phyloP scores from a whole-genome alignment of 83 land plant genomes.

The Thuja plicata region DNA sequence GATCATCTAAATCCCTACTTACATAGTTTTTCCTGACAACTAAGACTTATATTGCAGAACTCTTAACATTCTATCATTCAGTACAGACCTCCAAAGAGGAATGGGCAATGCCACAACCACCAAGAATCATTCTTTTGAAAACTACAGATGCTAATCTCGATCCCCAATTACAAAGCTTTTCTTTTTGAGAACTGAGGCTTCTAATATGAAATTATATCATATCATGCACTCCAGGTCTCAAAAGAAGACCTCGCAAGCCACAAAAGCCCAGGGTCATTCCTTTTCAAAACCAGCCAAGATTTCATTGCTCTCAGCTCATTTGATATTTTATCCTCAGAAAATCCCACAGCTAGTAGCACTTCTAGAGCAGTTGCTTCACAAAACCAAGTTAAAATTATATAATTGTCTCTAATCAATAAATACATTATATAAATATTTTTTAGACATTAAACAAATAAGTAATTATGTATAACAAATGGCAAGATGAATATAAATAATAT shows the following conservation, averaged over 20 bases:
- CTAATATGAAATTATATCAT: not conserved
- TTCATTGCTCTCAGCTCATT: constrained; percentile 46
- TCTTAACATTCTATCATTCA: not conserved
- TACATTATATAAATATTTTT: not conserved
- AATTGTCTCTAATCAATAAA: not conserved
- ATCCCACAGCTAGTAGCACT: constrained; percentile 49
- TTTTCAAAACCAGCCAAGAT: constrained; percentile 54
- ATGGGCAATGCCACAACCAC: constrained; percentile 38
- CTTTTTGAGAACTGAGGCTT: not conserved
- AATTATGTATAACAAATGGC: not conserved
- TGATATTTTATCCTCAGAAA: constrained; percentile 39
- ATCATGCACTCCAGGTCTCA: constrained; percentile 23
- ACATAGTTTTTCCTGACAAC: not conserved
- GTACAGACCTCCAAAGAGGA: constrained; percentile 49
- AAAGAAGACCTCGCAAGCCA: constrained; percentile 78
- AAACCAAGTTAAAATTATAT: not conserved
- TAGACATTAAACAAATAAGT: not conserved
- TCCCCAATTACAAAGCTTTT: not conserved
- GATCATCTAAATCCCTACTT: not conserved
- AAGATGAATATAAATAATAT: not conserved
- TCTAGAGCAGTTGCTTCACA: constrained; percentile 64
- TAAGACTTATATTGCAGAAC: not conserved
- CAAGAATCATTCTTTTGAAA: constrained; percentile 63
- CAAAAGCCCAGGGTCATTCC: constrained; percentile 61
- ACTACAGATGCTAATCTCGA: constrained; percentile 28